Base-by-base conservation (phyloP, 2,329 filamentous ascomycete species). In the Incumbomyces delicatus region DNA sequence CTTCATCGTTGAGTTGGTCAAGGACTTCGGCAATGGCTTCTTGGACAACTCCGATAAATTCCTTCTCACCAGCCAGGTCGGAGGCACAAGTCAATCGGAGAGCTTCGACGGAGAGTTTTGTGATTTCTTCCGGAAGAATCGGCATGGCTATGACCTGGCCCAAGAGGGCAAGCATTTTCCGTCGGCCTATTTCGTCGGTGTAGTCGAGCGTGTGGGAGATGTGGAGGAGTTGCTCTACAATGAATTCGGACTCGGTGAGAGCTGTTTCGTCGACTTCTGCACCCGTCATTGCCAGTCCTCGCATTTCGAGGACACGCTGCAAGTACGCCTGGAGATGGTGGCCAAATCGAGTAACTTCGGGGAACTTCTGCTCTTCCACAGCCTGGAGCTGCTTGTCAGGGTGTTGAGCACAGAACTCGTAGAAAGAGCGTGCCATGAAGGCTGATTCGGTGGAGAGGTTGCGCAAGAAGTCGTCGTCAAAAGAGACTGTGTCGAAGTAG, bases 21-120 rank as follows among this genome's bases (percentile, higher is more conserved):
- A 96, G 90, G 11, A 98, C 89, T 66, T 98, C 92, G 2, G 89
- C 88, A 49, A 98, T 87, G 20, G 90, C 88, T 67, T 98, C 92
- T 17, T 95, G 78, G 14, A 96, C 57, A 58, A 80, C 58, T 47
- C 63, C 61, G 64, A 70, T 60, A 65, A 73, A 63, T 63, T 77
- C 65, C 62, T 68, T 61, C 69, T 78, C 57, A 48, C 64, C 64
- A 61, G 67, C 66, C 66, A 75, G 45, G 42, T 67, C 50, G 58
- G 73, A 53, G 0, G 88, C 85, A 62, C 88, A 95, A 34, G 94
- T 87, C 44, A 83, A 81, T 45, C 87, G 80, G 8, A 96, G 73
- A 1, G 85, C 83, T 57, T 94, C 83, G 17, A 95, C 78, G 0
- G 83, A 81, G 43, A 98, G 81, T 61, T 89, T 90, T 1, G 92